Evolutionary conservation across 768 basidiomycete species (phyloP), one percentile per base, ranked within the genome.

Genomic region (Auricularia sp.): DNA sequence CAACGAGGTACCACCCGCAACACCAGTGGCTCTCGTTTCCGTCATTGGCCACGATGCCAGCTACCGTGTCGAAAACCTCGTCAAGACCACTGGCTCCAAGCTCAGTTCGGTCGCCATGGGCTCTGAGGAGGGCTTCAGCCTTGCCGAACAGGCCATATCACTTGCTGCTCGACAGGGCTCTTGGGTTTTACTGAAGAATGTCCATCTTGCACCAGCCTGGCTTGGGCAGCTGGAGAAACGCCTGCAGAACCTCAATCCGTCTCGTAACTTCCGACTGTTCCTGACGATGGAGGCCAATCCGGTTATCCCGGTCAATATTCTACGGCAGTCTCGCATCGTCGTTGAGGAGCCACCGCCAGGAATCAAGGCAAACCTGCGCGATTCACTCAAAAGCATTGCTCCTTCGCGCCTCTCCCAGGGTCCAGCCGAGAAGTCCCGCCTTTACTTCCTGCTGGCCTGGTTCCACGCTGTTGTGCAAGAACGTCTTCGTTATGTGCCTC

Each of bases 311-410:
- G 93, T 97, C 71, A 98, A 97, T 73, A 94, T 98, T 68, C 83
- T 99, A 33, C 90, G 95, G 10, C 94, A 93, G 74, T 98, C 95
- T 35, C 88, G 94, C 59, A 85, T 98, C 69, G 83, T 98, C 73
- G 98, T 98, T 95, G 98, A 98, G 73, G 97, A 99, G 73, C 95
- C 97, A 61, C 91, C 94, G 56, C 95, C 95, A 14, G 97, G 97
- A 61, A 84, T 99, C 76, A 95, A 95, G 71, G 97, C 97, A 58
- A 98, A 97, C 72, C 80, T 99, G 7, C 80, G 97, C 23, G 96
- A 98, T 72, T 94, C 92, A 3, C 80, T 97, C 29, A 82, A 85
- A 51, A 82, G 81, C 66, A 91, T 98, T 58, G 72, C 87, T 2
- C 78, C 87, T 0, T 75, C 85, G 10, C 87, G 90, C 29, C 81